A percentile compares a stretch with the other conserved stretches of the same genome.
These are phyloP conservation scores for Starmera pachycereana DNA, from an alignment of 805 yeast genomes.

Conservation along the genomic window DNA sequence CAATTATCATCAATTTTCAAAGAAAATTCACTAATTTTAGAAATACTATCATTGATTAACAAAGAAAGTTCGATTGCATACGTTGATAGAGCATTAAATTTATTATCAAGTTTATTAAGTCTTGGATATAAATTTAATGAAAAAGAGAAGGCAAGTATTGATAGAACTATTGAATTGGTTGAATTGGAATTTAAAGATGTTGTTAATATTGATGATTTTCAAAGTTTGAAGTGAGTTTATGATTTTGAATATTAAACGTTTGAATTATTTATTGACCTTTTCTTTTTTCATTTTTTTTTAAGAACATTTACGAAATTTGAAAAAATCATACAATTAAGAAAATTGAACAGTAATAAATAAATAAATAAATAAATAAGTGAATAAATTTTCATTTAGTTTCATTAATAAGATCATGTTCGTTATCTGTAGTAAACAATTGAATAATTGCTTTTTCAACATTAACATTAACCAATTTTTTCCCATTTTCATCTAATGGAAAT, in stretches of 20 bases:
- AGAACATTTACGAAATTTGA: slow-evolving; percentile 17
- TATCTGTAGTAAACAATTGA: slow-evolving; percentile 35
- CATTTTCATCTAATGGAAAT: slow-evolving; percentile 31
- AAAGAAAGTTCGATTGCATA: slow-evolving; percentile 31
- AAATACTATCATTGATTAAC: slow-evolving; percentile 16
- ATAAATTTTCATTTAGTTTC: slow-evolving; percentile 39
- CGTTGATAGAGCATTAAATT: slow-evolving; percentile 45
- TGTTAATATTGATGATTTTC: slow-evolving; percentile 44
- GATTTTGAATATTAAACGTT: too few species aligned
- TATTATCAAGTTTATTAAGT: slow-evolving; percentile 35
- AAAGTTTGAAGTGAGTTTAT: slow-evolving; percentile 37
- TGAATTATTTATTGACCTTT: too few species aligned
- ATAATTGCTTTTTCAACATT: slow-evolving; percentile 38
- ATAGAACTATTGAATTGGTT: slow-evolving; percentile 26
- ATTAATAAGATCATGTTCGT: slow-evolving; percentile 33
- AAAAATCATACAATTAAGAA: slow-evolving; percentile 25
- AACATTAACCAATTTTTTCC: slow-evolving; percentile 37
- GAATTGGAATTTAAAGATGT: slow-evolving; percentile 32
- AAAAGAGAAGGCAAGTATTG: slow-evolving; percentile 29
- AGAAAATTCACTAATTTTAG: slow-evolving; percentile 17
- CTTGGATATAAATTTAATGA: slow-evolving; percentile 35
- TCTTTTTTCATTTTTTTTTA: too few species aligned
- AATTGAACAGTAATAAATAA: slow-evolving; percentile 30
- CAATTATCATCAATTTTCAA: slow-evolving; percentile 30
- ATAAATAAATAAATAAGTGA: too few species aligned